Conservation (phyloP, 2,329 filamentous ascomycete genomes). For the Didymella arachidicola region DNA sequence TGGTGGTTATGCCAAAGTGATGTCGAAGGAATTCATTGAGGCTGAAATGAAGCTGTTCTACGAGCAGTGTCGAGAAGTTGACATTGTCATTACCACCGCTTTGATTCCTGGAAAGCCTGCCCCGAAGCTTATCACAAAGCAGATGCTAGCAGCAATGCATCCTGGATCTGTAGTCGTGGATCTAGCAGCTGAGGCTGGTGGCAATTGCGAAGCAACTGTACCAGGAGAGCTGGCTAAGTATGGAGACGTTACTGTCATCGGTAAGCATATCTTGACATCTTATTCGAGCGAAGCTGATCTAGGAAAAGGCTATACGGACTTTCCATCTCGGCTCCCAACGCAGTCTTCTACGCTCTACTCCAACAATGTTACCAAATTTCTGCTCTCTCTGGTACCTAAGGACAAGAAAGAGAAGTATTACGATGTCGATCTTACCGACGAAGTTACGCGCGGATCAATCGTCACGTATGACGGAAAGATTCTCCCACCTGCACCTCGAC, state of each 20-base stretch:
- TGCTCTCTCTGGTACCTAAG: slow-evolving; percentile 80
- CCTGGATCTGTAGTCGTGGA: slow-evolving; percentile 89
- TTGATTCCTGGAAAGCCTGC: slow-evolving; percentile 85
- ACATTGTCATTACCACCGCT: slow-evolving; percentile 94
- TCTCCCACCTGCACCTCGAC: slow-evolving; percentile 76
- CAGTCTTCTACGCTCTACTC: slow-evolving; percentile 91
- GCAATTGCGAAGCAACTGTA: slow-evolving; percentile 84
- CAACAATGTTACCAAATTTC: slow-evolving; percentile 90
- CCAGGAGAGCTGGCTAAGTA: slow-evolving; percentile 74
- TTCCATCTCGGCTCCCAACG: slow-evolving; percentile 84
- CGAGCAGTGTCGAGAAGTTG: slow-evolving; percentile 84
- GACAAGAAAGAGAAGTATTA: slow-evolving; percentile 81
- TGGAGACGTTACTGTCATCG: slow-evolving; percentile 84
- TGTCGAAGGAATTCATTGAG: slow-evolving; percentile 92
- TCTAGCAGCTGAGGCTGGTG: slow-evolving; percentile 84
- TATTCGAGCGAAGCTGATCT: slow-evolving; percentile 2
- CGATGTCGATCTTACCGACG: slow-evolving; percentile 80
- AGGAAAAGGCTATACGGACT: slow-evolving; percentile 73
- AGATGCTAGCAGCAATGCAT: slow-evolving; percentile 83
- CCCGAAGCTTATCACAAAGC: slow-evolving; percentile 81
- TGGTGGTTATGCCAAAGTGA: slow-evolving; percentile 90
- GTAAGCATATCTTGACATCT: slow-evolving; percentile 54
- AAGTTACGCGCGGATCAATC: slow-evolving; percentile 85
- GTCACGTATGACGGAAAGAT: slow-evolving; percentile 81
- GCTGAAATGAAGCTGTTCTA: slow-evolving; percentile 93